Evolutionary conservation across 2,329 filamentous ascomycete genomes (phyloP).

Genomic region (Aspergillus hortae): DNA sequence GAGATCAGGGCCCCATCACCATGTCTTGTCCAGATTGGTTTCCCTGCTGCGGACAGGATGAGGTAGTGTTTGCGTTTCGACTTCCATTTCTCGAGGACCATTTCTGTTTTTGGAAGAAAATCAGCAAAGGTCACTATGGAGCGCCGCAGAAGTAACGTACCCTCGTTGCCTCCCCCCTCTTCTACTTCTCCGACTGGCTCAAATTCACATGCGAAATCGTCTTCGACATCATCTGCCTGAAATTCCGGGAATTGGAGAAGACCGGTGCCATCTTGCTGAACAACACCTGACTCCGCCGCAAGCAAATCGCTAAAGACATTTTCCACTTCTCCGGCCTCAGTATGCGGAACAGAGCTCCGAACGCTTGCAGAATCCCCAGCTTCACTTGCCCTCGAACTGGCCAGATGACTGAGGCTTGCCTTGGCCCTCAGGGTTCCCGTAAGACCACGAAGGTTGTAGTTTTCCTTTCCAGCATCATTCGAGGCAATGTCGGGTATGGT

Average conservation of each 20-base stretch:
- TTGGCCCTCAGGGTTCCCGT: slow-evolving; percentile 29
- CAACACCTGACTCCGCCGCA: slow-evolving; percentile 35
- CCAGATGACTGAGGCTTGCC: slow-evolving; percentile 39
- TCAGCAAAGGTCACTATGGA: background rate
- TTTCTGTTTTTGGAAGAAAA: slow-evolving; percentile 18
- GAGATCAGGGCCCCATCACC: slow-evolving; percentile 88
- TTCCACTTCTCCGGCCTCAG: slow-evolving; percentile 68
- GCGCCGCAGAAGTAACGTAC: slow-evolving; percentile 28
- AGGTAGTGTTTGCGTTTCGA: slow-evolving; percentile 95
- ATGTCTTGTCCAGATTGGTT: slow-evolving; percentile 95
- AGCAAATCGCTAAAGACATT: slow-evolving; percentile 74
- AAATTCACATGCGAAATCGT: slow-evolving; percentile 73
- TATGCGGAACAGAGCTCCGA: slow-evolving; percentile 49
- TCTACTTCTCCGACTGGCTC: slow-evolving; percentile 62
- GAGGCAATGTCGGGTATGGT: slow-evolving; percentile 78
- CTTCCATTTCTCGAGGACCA: slow-evolving; percentile 72
- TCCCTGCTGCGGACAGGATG: slow-evolving; percentile 91
- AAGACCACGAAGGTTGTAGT: slow-evolving; percentile 46
- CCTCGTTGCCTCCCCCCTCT: slow-evolving; percentile 54
- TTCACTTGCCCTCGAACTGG: slow-evolving; percentile 48
- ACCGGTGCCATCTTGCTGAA: slow-evolving; percentile 35
- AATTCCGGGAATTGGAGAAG: slow-evolving; percentile 34
- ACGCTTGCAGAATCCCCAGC: slow-evolving; percentile 50
- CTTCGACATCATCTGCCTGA: slow-evolving; percentile 51
- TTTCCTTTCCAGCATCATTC: slow-evolving; percentile 64